Base-by-base conservation (phyloP, 352 stramenopile species). In the Globisporangium megalacanthum region DNA sequence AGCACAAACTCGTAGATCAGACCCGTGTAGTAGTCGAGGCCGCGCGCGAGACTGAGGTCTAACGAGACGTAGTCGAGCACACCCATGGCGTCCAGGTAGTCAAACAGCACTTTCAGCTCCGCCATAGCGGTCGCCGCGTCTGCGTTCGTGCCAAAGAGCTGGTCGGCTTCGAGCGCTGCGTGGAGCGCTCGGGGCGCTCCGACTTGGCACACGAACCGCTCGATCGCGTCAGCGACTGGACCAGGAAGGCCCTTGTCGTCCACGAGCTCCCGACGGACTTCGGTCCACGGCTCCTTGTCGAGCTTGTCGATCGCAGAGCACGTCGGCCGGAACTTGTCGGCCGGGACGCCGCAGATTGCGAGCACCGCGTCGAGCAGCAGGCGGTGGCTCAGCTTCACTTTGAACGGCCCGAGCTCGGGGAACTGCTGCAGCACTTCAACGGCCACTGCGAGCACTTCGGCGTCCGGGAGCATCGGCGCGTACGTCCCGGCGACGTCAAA, bases 1-100 rank as follows among this genome's bases (percentile, higher is more conserved):
- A 98, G 87, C 33, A 99, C 94, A 53, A 97, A 98, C 77, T 99
- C 97, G 74, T 99, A 99, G 69, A 99, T 99, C 47, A 99, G 78
- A 15, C 97, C 97, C 15, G 97, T 99, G 79, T 99, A 99, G 87
- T 99, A 99, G 75, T 99, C 97, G 13, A 99, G 79, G 25, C 97
- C 97, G 31, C 97, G 89, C 15, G 97, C 97, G 47, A 99, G 81
- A 66, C 86, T 98, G 41, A 99, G 72, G 61, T 99, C 97, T 64
- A 99, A 99, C 31, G 89, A 97, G 54, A 98, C 87, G 61, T 70
- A 88, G 55, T 97, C 70, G 19, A 99, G 79, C 50, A 96, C 94
- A 50, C 89, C 95, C 93, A 99, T 99, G 31, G 94, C 93, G 45
- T 99, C 96, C 13, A 99, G 70, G 76, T 99, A 99, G 42, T 96